Conservation (phyloP, 257 asterid species). For the Ocimum tenuiflorum region DNA sequence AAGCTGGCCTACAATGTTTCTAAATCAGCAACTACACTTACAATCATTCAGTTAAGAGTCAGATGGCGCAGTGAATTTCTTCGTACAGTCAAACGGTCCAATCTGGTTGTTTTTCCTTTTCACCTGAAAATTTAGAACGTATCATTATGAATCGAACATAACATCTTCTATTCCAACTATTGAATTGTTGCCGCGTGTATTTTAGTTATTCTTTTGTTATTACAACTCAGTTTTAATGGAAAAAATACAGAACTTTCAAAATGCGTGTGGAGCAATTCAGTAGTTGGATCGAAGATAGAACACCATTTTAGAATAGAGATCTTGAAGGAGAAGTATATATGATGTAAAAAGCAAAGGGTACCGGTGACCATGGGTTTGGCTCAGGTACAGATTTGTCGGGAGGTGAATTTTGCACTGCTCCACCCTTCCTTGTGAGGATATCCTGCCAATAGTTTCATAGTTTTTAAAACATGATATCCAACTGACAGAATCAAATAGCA, state of each 20-base stretch:
- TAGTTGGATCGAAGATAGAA: too few species aligned
- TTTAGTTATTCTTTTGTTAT: too few species aligned
- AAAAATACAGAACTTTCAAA: too few species aligned
- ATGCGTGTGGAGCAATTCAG: too few species aligned
- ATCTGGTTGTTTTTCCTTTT: constrained; percentile 59
- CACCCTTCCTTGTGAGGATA: constrained; percentile 65
- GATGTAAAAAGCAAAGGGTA: constrained; percentile 31
- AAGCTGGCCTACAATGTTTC: constrained; percentile 8
- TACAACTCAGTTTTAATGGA: too few species aligned
- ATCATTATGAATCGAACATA: too few species aligned
- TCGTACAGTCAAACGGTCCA: constrained; percentile 91
- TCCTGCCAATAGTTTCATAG: constrained; percentile 51
- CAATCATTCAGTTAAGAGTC: constrained; percentile 30
- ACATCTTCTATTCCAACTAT: too few species aligned
- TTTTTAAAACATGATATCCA: neutral
- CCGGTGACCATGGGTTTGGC: constrained; percentile 99
- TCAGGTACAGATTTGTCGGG: constrained; percentile 75
- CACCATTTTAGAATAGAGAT: too few species aligned
- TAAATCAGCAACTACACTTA: constrained; percentile 28
- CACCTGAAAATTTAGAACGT: constrained; percentile 67
- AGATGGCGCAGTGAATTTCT: constrained; percentile 45
- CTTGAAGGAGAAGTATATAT: too few species aligned
- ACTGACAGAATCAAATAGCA: neutral
- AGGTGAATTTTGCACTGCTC: constrained; percentile 95
- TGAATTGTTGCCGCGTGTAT: too few species aligned